These are phyloP conservation scores for Mercurialis annua DNA, from an alignment of 345 rosid species.

Conservation along the genomic window DNA sequence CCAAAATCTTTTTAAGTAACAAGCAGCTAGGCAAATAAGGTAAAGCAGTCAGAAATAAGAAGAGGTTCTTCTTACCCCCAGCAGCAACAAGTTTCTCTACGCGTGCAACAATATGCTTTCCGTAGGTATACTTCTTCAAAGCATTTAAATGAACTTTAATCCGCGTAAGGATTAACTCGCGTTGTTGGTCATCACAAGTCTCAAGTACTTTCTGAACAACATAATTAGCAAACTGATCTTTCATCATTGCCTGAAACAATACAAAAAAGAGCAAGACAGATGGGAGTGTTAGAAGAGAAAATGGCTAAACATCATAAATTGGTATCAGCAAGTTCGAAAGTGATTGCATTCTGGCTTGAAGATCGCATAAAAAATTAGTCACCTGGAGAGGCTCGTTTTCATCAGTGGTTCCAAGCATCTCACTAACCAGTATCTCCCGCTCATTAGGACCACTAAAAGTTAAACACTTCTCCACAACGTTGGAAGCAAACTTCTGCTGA, in stretches of 20 bases:
- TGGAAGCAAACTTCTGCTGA: slow-evolving; percentile 98
- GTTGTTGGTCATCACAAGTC: slow-evolving; percentile 76
- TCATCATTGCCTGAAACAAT: slow-evolving; percentile 68
- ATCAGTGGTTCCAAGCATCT: slow-evolving; percentile 94
- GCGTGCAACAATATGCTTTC: slow-evolving; percentile 83
- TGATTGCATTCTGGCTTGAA: background rate
- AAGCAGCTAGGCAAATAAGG: background rate
- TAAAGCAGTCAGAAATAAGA: background rate
- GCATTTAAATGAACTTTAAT: slow-evolving; percentile 73
- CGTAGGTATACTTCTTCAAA: slow-evolving; percentile 79
- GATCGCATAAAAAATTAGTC: slow-evolving; percentile 2
- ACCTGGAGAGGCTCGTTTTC: slow-evolving; percentile 99
- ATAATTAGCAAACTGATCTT: slow-evolving; percentile 83
- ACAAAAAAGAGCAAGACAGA: background rate
- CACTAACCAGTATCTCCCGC: slow-evolving; percentile 68
- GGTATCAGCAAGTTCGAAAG: background rate
- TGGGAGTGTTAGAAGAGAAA: background rate
- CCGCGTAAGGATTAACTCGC: slow-evolving; percentile 63
- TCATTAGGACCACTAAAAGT: slow-evolving; percentile 71
- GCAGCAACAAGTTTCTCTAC: slow-evolving; percentile 88
- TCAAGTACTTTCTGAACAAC: slow-evolving; percentile 86
- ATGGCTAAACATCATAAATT: background rate
- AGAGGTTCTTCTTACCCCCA: slow-evolving; percentile 51
- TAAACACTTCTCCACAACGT: slow-evolving; percentile 88
- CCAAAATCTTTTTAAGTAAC: background rate